Evolutionary conservation across 208 protist species (phyloP).

Genomic region (Endotrypanum monterogeii): DNA sequence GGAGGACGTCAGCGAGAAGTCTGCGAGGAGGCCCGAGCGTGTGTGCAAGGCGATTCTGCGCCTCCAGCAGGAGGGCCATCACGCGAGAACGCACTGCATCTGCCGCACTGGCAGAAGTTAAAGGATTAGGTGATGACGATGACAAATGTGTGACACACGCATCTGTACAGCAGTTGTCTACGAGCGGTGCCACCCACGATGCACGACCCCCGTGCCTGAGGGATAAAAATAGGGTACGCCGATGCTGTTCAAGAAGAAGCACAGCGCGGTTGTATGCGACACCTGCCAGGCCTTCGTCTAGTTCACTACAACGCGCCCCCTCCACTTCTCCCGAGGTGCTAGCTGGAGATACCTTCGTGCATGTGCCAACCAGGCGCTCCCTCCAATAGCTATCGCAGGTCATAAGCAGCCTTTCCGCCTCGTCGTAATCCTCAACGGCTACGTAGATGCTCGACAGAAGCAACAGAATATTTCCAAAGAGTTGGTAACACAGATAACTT

Average conservation of each 20-base stretch:
- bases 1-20: slow-evolving; percentile 60
- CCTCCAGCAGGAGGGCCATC: slow-evolving; percentile 33
- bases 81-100: not conserved
- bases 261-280: slow-evolving; percentile 56
- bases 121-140: not conserved
- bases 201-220: not conserved
- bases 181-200: not conserved
- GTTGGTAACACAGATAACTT: slow-evolving; percentile 13
- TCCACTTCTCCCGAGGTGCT: not conserved
- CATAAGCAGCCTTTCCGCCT: slow-evolving; percentile 62
- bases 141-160: not conserved
- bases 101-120: not conserved
- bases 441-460: slow-evolving; percentile 55
- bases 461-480: slow-evolving; percentile 53
- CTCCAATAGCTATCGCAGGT: slow-evolving; percentile 58
- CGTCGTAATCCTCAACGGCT: slow-evolving; percentile 37
- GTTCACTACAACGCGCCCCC: not conserved
- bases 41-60: slow-evolving; percentile 32
- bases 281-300: slow-evolving; percentile 29
- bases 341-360: not conserved
- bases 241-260: slow-evolving; percentile 43
- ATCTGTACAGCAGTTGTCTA: not conserved
- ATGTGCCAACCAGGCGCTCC: slow-evolving; percentile 34
- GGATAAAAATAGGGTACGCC: not conserved
- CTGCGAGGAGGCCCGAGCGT: slow-evolving; percentile 36